phyloP scores from a whole-genome alignment of 1,284 basidiomycete genomes.

The Moesziomyces globuligerus region DNA sequence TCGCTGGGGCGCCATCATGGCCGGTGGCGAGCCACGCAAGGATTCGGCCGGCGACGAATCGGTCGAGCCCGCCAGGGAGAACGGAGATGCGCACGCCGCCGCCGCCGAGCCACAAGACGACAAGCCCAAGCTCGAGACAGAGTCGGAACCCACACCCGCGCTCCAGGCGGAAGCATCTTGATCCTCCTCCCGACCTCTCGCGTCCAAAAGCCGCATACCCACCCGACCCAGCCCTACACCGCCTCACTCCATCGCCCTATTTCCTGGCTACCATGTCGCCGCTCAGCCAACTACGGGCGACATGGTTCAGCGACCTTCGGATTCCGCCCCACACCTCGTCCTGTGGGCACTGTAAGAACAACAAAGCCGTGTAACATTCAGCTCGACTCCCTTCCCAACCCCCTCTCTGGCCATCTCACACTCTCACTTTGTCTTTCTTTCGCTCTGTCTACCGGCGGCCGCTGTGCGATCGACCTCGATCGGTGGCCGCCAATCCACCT shows the following conservation, averaged over 20 bases:
- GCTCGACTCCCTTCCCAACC: background rate
- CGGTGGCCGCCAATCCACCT: background rate
- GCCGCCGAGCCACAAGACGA: conserved; percentile 10
- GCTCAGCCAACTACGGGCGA: too few relatives aligned
- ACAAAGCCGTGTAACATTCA: conserved; percentile 13
- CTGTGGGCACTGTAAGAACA: background rate
- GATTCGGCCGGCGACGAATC: conserved; percentile 10
- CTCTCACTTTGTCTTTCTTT: conserved; percentile 5
- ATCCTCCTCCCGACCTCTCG: too few relatives aligned
- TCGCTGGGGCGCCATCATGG: conserved; percentile 63
- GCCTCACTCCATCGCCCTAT: background rate
- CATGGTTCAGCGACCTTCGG: too few relatives aligned
- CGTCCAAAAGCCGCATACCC: background rate
- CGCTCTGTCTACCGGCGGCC: background rate
- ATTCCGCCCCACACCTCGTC: background rate
- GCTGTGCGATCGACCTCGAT: too few relatives aligned
- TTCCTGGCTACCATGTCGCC: too few relatives aligned
- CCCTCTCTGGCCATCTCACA: conserved; percentile 1
- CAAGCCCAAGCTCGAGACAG: conserved; percentile 22
- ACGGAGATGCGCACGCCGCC: conserved; percentile 12
- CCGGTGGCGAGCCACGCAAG: conserved; percentile 13
- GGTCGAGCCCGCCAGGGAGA: conserved; percentile 22
- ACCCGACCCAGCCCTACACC: background rate
- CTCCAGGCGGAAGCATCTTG: conserved; percentile 9
- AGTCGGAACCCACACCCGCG: too few relatives aligned